Base-by-base conservation (phyloP, 2,329 filamentous ascomycete species). In the Cladosporium sp. region DNA sequence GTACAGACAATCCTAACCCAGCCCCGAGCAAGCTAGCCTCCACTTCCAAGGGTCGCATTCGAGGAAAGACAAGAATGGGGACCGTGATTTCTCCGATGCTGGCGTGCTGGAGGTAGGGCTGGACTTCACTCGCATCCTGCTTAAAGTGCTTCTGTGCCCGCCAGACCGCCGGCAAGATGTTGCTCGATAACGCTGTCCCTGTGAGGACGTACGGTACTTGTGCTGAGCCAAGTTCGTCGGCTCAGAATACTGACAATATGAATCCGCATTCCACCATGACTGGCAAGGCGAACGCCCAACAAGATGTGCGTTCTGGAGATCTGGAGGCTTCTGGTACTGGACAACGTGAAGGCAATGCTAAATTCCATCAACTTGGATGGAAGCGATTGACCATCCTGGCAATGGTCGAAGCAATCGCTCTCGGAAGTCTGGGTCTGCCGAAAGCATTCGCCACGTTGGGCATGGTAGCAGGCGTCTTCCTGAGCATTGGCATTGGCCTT, bases 361-460 rank as follows among this genome's bases (percentile, higher is more conserved):
- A 48, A 18, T 48, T 48, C 36, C 45, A 48, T 18, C 45, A 48
- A 20, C 36, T 48, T 12, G 45, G 45, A 32, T 48, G 45, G 45
- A 48, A 48, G 15, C 36, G 45, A 3, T 16, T 48, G 19, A 48
- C 45, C 8, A 48, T 48, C 29, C 36, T 48, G 5, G 45, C 45
- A 5, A 48, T 48, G 45, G 45, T 48, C 4, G 45, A 48, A 16
- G 45, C 45, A 6, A 48, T 48, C 16, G 45, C 45, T 2, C 36
- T 48, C 4, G 45, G 45, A 32, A 48, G 45, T 16, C 45, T 48
- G 12, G 45, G 45, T 40, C 29, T 48, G 12, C 45, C 45, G 12
- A 22, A 35, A 48, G 45, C 45, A 6, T 48, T 48, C 18, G 45
- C 45, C 9, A 48, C 45, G 8, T 18, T 48, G n/a, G 45, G 45